Conservation (phyloP, 208 protist species). For the Leishmania aethiopica region DNA sequence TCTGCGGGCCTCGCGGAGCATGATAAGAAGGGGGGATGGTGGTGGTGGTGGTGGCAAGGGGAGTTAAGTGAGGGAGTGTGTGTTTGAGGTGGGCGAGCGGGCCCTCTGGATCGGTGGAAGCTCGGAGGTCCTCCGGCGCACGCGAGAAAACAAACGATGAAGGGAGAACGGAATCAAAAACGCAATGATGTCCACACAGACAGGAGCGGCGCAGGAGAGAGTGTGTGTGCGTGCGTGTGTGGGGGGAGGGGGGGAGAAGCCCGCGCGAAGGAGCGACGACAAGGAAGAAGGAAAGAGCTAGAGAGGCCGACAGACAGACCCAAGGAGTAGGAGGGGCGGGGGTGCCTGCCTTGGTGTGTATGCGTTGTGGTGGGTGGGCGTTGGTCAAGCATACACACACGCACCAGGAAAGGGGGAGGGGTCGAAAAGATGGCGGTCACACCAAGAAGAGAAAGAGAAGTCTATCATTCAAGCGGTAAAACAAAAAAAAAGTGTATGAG, state of each 20-base stretch:
- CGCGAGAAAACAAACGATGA: not conserved
- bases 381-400: not conserved
- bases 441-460: not conserved
- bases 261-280: not conserved
- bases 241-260: too few species aligned
- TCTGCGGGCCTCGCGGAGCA: slow-evolving; percentile 59
- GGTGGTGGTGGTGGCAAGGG: not conserved
- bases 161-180: not conserved
- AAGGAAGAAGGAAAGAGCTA: not conserved
- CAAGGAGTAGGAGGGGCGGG: not conserved
- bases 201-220: not conserved
- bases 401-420: not conserved
- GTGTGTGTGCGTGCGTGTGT: not conserved
- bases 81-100: slow-evolving; percentile 17
- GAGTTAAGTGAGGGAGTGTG: not conserved
- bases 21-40: not conserved
- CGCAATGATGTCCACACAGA: not conserved
- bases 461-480: not conserved
- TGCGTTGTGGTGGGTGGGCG: too few species aligned
- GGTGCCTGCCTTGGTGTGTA: too few species aligned
- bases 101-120: not conserved
- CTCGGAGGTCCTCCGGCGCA: not conserved
- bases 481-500: not conserved
- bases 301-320: not conserved
- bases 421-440: not conserved